Evolutionary conservation across 306 rosid species (phyloP), one percentile per base, ranked within the genome.

Genomic region (Quercus variabilis): DNA sequence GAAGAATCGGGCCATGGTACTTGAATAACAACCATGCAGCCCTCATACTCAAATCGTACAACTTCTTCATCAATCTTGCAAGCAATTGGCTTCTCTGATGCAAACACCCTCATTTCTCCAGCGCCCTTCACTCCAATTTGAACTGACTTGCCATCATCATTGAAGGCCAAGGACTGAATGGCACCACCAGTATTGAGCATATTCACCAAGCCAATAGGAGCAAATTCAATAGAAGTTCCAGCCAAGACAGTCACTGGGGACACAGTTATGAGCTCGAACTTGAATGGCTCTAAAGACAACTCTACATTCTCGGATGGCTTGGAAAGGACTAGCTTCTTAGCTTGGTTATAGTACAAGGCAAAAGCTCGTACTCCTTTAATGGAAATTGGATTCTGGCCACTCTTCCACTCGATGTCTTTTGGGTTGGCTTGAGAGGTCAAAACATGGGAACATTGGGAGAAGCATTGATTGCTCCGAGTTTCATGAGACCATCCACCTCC

Each of bases 401-500:
- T 87, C n/a, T 85, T 82, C 99, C 99, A 95, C 23, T 95, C 94
- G 5, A 95, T 89, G 80, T 92, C 99, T 15, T 84, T 88, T 55
- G 86, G 82, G 63, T 74, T 86, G 10, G 86, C 60, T 72, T 83
- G 91, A 4, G 98, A 81, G 30, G 91, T 82, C 33, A 94, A 93
- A 55, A 13, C 5, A 8, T 85, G 88, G n/a, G 97, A 92, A 74
- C 46, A 91, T 52, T 91, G 80, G 10, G 94, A 82, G 28, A 86
- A 86, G 69, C 97, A 87, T 60, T 92, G 92, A 86, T 88, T 95
- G 54, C 90, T 85, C 67, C 98, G 87, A 0, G 83, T 79, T 38
- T 95, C 97, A 0, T 84, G 90, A 54, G 71, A 75, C 99, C 99
- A 95, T 0, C 99, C 99, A 75, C 99, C 99, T 83, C 97, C 99